phyloP scores from a whole-genome alignment of 2,329 filamentous ascomycete species.

The Arachnopeziza araneosa region DNA sequence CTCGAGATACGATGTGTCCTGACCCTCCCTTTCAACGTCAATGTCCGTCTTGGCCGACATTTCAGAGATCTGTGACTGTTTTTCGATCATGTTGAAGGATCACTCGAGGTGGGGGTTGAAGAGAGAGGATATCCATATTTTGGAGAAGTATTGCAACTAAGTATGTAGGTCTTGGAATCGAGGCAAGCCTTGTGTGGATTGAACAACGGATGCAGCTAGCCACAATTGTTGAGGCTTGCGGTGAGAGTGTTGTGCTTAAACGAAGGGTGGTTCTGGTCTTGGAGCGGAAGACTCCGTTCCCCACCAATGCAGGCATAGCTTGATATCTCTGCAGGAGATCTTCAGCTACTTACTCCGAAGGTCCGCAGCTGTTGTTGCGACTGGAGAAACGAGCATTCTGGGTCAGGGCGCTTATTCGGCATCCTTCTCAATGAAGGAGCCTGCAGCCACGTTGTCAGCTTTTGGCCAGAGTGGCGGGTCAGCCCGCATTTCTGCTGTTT shows the following conservation, averaged over 20 bases:
- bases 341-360: background rate
- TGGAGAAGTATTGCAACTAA: too few species aligned
- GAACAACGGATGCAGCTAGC: background rate
- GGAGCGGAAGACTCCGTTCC: too few species aligned
- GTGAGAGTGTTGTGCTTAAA: background rate
- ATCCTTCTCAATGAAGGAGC: background rate
- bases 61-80: background rate
- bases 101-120: background rate
- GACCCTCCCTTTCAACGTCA: background rate
- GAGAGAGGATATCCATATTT: background rate
- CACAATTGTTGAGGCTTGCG: background rate
- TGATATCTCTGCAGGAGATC: background rate
- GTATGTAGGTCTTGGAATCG: too few species aligned
- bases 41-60: background rate
- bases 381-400: too few species aligned
- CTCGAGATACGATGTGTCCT: constrained; percentile 37
- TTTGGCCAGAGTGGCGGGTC: background rate
- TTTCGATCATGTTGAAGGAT: background rate
- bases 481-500: background rate
- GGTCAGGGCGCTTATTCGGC: background rate
- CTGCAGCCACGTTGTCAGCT: background rate
- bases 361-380: background rate
- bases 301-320: too few species aligned
- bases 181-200: background rate
- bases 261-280: background rate